A percentile compares a stretch with the other conserved stretches of the same genome.
Conservation (phyloP, 495 filamentous ascomycete genomes). For the Extremus antarcticus region DNA sequence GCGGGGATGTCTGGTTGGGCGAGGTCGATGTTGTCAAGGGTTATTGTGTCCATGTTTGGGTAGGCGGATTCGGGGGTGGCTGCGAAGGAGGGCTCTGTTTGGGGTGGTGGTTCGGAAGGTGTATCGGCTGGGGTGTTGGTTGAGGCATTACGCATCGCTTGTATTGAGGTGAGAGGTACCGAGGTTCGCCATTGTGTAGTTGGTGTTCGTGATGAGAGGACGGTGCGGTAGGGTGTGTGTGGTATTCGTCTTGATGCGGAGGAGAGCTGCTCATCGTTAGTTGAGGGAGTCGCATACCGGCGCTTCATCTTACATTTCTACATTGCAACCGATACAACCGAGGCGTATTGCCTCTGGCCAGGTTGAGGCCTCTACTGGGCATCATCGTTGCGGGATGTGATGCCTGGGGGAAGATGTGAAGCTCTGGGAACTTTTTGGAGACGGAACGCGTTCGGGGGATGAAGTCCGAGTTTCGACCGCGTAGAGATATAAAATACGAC, state of each 20-base stretch:
- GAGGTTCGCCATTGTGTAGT: not conserved
- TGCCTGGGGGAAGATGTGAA: not conserved
- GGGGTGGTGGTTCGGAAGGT: conserved; percentile 2
- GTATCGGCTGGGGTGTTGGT: conserved; percentile 3
- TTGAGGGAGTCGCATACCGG: not conserved
- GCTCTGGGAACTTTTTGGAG: conserved; percentile 1
- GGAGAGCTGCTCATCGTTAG: conserved; percentile 9
- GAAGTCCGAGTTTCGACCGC: not conserved
- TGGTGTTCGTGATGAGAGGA: not conserved
- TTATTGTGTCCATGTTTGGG: conserved; percentile 14
- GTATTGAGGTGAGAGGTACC: not conserved
- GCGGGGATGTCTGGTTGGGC: conserved; percentile 8
- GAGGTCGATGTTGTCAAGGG: conserved; percentile 10
- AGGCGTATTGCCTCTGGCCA: conserved; percentile 7
- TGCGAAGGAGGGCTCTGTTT: not conserved
- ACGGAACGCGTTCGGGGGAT: not conserved
- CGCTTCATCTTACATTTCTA: conserved; percentile 13
- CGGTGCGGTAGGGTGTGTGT: not conserved
- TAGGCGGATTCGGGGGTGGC: not conserved
- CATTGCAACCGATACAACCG: conserved; percentile 7
- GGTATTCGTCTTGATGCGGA: conserved; percentile 10
- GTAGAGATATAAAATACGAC: no score
- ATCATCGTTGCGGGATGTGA: conserved; percentile 18
- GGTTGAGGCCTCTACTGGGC: conserved; percentile 23
- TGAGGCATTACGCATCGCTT: conserved; percentile 16